Percentiles rank a stretch among this genome's conserved stretches.
Evolutionary conservation across 805 yeast species (phyloP).

Genomic region (Jamesozyma jinghongensis): DNA sequence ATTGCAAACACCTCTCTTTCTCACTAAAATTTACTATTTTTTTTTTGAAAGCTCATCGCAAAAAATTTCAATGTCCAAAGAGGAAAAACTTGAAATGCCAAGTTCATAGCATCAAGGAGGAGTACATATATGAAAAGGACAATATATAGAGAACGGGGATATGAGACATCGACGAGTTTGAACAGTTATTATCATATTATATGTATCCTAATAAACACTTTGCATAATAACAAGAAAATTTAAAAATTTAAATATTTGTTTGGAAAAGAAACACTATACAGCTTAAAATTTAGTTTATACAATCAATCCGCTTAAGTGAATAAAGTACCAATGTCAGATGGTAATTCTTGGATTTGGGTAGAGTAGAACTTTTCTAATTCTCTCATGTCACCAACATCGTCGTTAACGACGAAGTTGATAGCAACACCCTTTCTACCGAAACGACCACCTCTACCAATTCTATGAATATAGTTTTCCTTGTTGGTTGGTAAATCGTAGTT

Average conservation of each 20-base stretch:
- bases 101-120: too few species aligned
- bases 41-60: constrained; percentile 5
- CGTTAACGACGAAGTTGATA: constrained; percentile 79
- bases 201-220: constrained; percentile 4
- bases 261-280: constrained; percentile 3
- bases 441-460: constrained; percentile 97
- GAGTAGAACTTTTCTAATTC: constrained; percentile 69
- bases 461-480: constrained; percentile 91
- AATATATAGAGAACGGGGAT: too few species aligned
- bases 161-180: too few species aligned
- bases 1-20: background rate
- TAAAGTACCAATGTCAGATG: constrained; percentile 56
- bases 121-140: too few species aligned
- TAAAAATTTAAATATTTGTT: constrained; percentile 1
- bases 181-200: too few species aligned
- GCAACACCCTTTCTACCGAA: constrained; percentile 99
- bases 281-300: constrained; percentile 3
- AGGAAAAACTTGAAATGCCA: too few species aligned
- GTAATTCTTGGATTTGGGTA: constrained; percentile 69
- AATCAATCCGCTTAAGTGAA: constrained; percentile 13
- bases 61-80: background rate
- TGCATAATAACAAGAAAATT: constrained; percentile 2
- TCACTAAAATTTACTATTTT: background rate
- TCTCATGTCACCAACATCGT: constrained; percentile 64
- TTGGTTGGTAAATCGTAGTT: constrained; percentile 91